Conservation (phyloP, 306 rosid species). For the Echinosophora koreensis region DNA sequence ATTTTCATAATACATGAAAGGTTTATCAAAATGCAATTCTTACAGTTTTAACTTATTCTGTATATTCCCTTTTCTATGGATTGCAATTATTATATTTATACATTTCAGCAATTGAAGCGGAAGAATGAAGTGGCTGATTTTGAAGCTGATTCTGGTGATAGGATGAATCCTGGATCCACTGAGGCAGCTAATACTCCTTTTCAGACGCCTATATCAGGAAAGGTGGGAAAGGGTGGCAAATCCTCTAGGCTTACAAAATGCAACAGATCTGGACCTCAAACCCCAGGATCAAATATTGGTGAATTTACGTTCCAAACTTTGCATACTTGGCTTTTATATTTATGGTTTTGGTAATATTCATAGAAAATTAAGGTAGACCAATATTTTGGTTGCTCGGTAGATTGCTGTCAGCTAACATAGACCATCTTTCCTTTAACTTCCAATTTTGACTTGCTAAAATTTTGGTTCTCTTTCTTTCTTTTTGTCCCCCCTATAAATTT, state of each 20-base stretch:
- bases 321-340: constrained; percentile 25
- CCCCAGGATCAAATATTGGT: constrained; percentile 81
- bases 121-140: constrained; percentile 66
- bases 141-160: constrained; percentile 76
- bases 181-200: constrained; percentile 62
- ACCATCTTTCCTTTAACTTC: constrained; percentile 27
- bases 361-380: neutral
- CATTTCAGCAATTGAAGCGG: constrained; percentile 75
- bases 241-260: constrained; percentile 76
- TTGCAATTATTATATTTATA: constrained; percentile 29
- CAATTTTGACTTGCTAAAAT: constrained; percentile 14
- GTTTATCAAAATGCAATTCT: constrained; percentile 24
- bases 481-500: constrained; percentile 41
- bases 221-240: constrained; percentile 75
- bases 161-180: constrained; percentile 61
- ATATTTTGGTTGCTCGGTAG: neutral
- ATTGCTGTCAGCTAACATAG: neutral
- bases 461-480: neutral
- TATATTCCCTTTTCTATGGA: constrained; percentile 27
- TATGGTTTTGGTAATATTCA: neutral
- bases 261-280: constrained; percentile 78
- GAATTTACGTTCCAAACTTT: constrained; percentile 46
- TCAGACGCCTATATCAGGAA: constrained; percentile 79
- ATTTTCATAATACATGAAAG: neutral
- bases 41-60: constrained; percentile 29